A percentile compares a stretch with the other conserved stretches of the same genome.
Conservation (phyloP, 1,284 basidiomycete genomes). For the Leccinum cinnamomeum region DNA sequence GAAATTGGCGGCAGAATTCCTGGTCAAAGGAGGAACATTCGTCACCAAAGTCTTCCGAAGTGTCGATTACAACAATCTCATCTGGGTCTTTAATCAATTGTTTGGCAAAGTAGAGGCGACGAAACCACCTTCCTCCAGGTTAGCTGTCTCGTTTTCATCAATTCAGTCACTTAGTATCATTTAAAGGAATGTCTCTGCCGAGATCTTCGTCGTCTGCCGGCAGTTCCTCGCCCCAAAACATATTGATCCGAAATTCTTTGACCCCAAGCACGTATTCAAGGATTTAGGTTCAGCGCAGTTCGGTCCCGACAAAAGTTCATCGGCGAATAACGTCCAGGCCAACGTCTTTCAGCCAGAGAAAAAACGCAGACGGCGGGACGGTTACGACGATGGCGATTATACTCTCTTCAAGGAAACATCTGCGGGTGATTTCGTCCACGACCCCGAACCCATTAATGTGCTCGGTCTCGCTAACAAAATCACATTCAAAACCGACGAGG, state of each 20-base stretch:
- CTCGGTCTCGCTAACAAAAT: slow-evolving; percentile 88
- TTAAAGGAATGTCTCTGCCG: slow-evolving; percentile 94
- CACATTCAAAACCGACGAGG: slow-evolving; percentile 80
- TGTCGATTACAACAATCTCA: slow-evolving; percentile 97
- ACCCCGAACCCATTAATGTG: slow-evolving; percentile 73
- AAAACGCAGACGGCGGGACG: slow-evolving; percentile 89
- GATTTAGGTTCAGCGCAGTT: slow-evolving; percentile 65
- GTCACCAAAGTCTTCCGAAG: slow-evolving; percentile 99
- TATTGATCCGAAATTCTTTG: slow-evolving; percentile 98
- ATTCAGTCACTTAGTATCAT: slow-evolving; percentile 1
- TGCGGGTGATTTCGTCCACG: slow-evolving; percentile 76
- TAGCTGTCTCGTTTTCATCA: slow-evolving; percentile 24
- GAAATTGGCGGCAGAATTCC: slow-evolving; percentile 96
- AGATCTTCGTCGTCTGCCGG: slow-evolving; percentile 99
- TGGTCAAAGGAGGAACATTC: slow-evolving; percentile 92
- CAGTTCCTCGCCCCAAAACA: slow-evolving; percentile 94
- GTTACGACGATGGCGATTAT: slow-evolving; percentile 95
- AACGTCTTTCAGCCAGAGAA: slow-evolving; percentile 99
- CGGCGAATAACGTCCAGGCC: slow-evolving; percentile 64
- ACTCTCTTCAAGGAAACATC: slow-evolving; percentile 81
- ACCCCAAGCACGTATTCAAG: slow-evolving; percentile 98
- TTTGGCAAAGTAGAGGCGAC: slow-evolving; percentile 98
- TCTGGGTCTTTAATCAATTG: slow-evolving; percentile 98
- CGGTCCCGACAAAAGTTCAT: slow-evolving; percentile 49
- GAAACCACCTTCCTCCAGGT: slow-evolving; percentile 97